Evolutionary conservation across 345 rosid genomes (phyloP), one percentile per base, ranked within the genome.

Genomic region (Acer yangbiense): DNA sequence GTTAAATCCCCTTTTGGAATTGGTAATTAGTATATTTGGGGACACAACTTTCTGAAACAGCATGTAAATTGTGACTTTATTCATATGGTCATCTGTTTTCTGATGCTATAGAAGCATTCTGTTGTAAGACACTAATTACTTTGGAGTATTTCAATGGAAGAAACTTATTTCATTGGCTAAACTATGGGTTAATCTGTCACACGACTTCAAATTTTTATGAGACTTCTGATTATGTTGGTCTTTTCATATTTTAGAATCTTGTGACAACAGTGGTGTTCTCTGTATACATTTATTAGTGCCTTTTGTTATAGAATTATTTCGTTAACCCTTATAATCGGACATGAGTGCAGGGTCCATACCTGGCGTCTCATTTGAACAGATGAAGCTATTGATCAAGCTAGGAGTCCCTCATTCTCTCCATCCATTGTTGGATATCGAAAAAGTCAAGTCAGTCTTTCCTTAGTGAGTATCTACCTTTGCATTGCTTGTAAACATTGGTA

Each of bases 341-440:
- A 66, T 18, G 68, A 58, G 68, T 81, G 68, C 92, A 94, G 98
- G 98, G 68, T 90, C 99, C 21, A 90, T 93, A 76, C 97, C 97
- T 43, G 99, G 99, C 64, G 91, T 93, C 77, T 65, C 97, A 54
- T 89, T 88, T 82, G 98, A 79, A 63, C 92, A 95, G 82, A 91
- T 95, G 99, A 95, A 95, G 82, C 85, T 93, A 35, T 83, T 84
- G 83, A 88, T 95, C 81, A 95, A 92, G 88, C 88, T 93, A 32
- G 98, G 99, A 74, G 97, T 95, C 71, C 99, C 98, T 66, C 90
- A 52, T 82, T 88, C 94, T 75, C 92, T 95, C 64, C 97, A 92
- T 74, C 89, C 88, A 35, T 85, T 82, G 3, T 84, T 95, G 76
- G 94, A 93, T 83, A 79, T 90, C 0, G 92, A 88, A 41, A 84